Conservation (phyloP, 2,329 filamentous ascomycete genomes). For the Trichoderma guizhouense region DNA sequence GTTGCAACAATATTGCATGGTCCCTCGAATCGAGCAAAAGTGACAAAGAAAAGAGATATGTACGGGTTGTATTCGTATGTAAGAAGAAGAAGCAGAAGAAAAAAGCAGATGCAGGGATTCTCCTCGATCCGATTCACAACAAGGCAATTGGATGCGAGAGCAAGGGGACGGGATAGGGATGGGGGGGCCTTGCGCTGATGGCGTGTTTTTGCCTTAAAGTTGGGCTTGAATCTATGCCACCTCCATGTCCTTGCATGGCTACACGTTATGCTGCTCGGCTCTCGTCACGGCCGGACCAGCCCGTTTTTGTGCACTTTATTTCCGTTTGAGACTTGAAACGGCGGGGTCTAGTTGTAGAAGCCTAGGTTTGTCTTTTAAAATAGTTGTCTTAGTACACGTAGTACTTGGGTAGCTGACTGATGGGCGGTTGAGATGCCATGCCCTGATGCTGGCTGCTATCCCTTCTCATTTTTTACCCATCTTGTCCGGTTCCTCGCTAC, state of each 20-base stretch:
- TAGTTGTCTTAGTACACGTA: not conserved
- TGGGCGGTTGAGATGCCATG: not conserved
- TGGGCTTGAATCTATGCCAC: not conserved
- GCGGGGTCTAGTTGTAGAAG: not conserved
- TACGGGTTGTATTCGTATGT: not conserved
- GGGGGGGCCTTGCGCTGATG: not conserved
- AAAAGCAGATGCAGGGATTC: not conserved
- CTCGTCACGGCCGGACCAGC: not conserved
- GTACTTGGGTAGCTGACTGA: not conserved
- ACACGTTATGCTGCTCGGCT: not conserved
- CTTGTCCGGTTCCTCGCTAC: not conserved
- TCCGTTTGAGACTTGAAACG: constrained; percentile 5
- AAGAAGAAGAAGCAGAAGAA: not conserved
- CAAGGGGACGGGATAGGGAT: not conserved
- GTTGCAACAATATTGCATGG: not conserved
- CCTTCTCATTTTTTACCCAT: not conserved
- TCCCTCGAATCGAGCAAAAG: not conserved
- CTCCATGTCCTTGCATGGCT: not conserved
- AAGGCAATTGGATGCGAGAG: not conserved
- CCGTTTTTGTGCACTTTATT: not conserved
- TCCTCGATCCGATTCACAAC: not conserved
- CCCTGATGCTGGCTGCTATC: not conserved
- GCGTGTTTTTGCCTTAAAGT: constrained; percentile 1
- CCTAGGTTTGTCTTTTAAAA: not conserved
- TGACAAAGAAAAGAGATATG: not conserved